Base-by-base conservation (phyloP, 1,139 yeast species). In the Yamadazyma kanchanaburiensis region DNA sequence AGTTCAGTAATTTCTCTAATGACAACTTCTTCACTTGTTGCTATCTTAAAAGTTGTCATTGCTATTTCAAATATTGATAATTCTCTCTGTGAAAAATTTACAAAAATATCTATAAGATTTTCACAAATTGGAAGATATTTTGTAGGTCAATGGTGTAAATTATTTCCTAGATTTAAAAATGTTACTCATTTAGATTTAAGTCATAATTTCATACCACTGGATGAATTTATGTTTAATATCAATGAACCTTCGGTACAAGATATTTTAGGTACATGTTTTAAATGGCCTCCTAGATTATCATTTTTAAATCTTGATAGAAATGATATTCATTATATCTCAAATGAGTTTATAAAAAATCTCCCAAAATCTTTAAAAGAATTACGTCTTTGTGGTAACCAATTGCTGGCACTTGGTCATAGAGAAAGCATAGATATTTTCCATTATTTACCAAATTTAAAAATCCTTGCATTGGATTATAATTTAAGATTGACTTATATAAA, bases 91-190 rank as follows among this genome's bases (percentile, higher is more conserved):
- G 12, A 38, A 8, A 58, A 60, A 31, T 34, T 64, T 23, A 38
- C 37, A 4, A 26, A 37, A 12, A 21, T 66, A 3, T 46, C 61
- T 14, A 52, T 66, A 15, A 40, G 42, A 15, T 49, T 58, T 10
- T 58, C 68, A n/a, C 66, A 64, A 31, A 55, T 66, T 3, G 72
- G 73, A 2, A 49, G 51, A 18, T 50, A 57, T 30, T 64, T 48
- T 35, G 53, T 53, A 3, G 35, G 47, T 4, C 56, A 52, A 24
- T 66, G 72, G 72, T 48, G 59, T 17, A 49, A 48, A 27, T 40
- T 64, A 7, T 52, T 66, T 22, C 33, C 37, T 9, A 43, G 51
- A 15, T 61, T 64, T 27, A 33, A 34, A 4, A 48, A 48, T 26
- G 32, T 61, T 11, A 29, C 38, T 12, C 32, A 25, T 9, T 46